phyloP scores from a whole-genome alignment of 768 basidiomycete genomes.

The Boletus barrowsii region DNA sequence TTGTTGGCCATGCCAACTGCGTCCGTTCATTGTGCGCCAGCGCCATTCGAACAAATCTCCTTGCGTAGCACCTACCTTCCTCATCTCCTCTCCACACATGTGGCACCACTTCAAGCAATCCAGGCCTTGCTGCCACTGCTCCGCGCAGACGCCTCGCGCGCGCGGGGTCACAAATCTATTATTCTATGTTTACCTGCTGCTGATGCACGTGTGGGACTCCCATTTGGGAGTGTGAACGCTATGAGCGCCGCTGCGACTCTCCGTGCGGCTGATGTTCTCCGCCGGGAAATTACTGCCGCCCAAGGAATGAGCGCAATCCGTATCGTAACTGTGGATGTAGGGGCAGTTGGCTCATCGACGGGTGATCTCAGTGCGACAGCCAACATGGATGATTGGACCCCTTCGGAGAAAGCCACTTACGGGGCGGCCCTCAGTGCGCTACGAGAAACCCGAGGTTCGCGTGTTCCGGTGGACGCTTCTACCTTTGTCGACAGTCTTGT shows the following conservation, averaged over 20 bases:
- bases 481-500: conserved; percentile 59
- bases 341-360: conserved; percentile 39
- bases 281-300: conserved; percentile 69
- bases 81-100: conserved; percentile 70
- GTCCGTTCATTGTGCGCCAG: conserved; percentile 37
- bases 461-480: conserved; percentile 55
- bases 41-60: conserved; percentile 70
- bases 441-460: conserved; percentile 38
- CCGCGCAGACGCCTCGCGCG: conserved; percentile 58
- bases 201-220: conserved; percentile 71
- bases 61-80: conserved; percentile 62
- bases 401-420: conserved; percentile 70
- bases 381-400: conserved; percentile 69
- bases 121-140: conserved; percentile 76
- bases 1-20: conserved; percentile 57
- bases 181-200: conserved; percentile 74
- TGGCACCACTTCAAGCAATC: conserved; percentile 73
- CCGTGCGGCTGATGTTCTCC: conserved; percentile 68
- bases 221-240: conserved; percentile 58
- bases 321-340: conserved; percentile 73
- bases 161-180: conserved; percentile 46
- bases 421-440: conserved; percentile 62
- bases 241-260: conserved; percentile 77
- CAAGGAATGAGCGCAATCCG: conserved; percentile 52
- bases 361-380: conserved; percentile 36